A percentile compares a stretch with the other conserved stretches of the same genome.
Evolutionary conservation across 176 grass and related monocot genomes (phyloP).

Genomic region (Musa beccarii): DNA sequence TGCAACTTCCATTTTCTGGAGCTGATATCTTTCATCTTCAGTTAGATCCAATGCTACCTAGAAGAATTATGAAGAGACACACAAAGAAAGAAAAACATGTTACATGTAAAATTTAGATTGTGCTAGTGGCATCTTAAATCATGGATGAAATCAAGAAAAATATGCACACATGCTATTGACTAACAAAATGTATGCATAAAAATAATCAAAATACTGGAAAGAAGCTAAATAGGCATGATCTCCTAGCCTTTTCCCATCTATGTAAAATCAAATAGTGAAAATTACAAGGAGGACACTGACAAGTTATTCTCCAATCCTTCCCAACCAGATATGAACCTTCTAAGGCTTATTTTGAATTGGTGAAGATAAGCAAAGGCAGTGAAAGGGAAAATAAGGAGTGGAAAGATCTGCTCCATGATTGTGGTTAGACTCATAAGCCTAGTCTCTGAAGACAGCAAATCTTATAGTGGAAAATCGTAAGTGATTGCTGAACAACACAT

Average conservation of each 20-base stretch:
- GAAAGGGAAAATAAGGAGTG: background rate
- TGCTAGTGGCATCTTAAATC: background rate
- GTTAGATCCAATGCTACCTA: constrained; percentile 80
- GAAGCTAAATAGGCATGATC: background rate
- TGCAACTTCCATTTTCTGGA: constrained; percentile 71
- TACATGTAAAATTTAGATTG: background rate
- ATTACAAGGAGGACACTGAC: background rate
- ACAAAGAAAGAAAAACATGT: background rate
- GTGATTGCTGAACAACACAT: too few relatives aligned
- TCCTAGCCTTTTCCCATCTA: background rate
- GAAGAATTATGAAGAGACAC: background rate
- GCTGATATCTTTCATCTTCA: constrained; percentile 56
- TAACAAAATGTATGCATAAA: background rate
- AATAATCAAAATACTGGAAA: background rate
- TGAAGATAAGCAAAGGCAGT: background rate
- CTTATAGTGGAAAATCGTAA: too few relatives aligned
- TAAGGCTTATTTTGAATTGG: background rate
- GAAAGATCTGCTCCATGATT: background rate
- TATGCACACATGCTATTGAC: background rate
- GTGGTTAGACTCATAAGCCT: too few relatives aligned
- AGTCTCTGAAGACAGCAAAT: too few relatives aligned
- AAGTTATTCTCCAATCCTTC: background rate
- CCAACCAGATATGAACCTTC: background rate
- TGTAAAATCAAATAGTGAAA: background rate
- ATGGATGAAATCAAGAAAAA: background rate